These are phyloP conservation scores for Schizonepeta tenuifolia DNA, from an alignment of 257 asterid species.

Conservation along the genomic window DNA sequence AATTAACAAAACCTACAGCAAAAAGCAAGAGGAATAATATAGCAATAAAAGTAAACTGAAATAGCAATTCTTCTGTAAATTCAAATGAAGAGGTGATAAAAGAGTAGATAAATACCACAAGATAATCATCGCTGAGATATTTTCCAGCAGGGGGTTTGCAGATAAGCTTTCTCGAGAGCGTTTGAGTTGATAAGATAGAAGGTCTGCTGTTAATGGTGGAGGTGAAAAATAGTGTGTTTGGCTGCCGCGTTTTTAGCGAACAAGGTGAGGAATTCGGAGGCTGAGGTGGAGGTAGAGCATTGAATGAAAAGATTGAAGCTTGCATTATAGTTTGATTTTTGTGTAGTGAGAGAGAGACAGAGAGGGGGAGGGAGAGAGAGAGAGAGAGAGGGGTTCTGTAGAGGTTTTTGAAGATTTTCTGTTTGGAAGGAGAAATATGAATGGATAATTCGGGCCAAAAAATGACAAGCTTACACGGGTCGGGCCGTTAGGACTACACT, in stretches of 20 bases:
- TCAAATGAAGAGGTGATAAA: conserved; percentile 5
- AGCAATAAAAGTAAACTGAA: conserved; percentile 8
- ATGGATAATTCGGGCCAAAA: not conserved
- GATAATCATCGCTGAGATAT: conserved; percentile 85
- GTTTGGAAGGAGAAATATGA: conserved; percentile 12
- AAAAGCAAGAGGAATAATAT: not conserved
- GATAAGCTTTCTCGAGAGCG: conserved; percentile 51
- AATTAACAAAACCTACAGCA: conserved; percentile 16
- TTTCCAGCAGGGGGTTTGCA: conserved; percentile 75
- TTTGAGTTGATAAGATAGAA: conserved; percentile 47
- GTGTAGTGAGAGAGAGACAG: not conserved
- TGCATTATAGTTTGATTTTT: conserved; percentile 42
- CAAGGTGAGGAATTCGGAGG: conserved; percentile 33
- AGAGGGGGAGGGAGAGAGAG: conserved; percentile 9
- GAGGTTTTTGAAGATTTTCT: conserved; percentile 35
- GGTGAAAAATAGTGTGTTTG: conserved; percentile 44
- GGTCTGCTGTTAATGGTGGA: conserved; percentile 38
- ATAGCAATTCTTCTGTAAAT: not conserved
- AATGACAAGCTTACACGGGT: not conserved
- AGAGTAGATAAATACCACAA: conserved; percentile 63
- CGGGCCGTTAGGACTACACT: not conserved
- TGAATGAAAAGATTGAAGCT: conserved; percentile 47
- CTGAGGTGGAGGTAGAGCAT: conserved; percentile 43
- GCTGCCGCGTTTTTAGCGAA: conserved; percentile 40
- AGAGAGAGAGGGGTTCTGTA: conserved; percentile 23